Evolutionary conservation across 2,329 filamentous ascomycete genomes (phyloP).

Genomic region (Thielaviopsis punctulata): DNA sequence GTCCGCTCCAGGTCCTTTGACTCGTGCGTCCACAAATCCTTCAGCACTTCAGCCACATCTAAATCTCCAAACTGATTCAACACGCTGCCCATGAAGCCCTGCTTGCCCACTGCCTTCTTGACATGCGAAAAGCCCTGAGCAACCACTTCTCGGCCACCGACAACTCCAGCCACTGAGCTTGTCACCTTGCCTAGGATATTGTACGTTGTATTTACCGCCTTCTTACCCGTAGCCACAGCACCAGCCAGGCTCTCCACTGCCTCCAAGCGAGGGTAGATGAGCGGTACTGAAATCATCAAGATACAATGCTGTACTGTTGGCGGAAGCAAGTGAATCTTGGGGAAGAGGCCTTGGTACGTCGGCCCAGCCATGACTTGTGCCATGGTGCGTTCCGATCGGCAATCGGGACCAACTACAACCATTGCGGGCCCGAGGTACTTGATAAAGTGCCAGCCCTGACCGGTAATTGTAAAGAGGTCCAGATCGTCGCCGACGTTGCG

Average conservation of each 20-base stretch:
- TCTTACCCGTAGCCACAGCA: conserved; percentile 87
- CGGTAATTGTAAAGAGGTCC: conserved; percentile 91
- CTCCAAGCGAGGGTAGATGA: conserved; percentile 82
- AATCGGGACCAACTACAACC: conserved; percentile 78
- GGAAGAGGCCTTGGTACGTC: conserved; percentile 94
- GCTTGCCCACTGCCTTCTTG: conserved; percentile 92
- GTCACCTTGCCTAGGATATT: conserved; percentile 92
- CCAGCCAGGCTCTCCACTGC: conserved; percentile 81
- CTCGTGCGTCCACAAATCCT: conserved; percentile 97
- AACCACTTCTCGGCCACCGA: conserved; percentile 86
- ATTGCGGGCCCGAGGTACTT: conserved; percentile 89
- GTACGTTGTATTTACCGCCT: conserved; percentile 89
- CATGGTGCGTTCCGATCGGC: conserved; percentile 77
- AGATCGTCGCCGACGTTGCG: conserved; percentile 74
- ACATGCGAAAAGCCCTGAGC: conserved; percentile 84
- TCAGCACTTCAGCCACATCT: conserved; percentile 81
- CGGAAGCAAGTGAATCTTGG: conserved; percentile 79
- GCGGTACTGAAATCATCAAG: conserved; percentile 83
- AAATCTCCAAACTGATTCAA: conserved; percentile 93
- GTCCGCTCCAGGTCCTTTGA: conserved; percentile 94
- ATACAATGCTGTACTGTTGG: conserved; percentile 91
- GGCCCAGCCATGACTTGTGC: conserved; percentile 87
- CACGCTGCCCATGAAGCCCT: conserved; percentile 86
- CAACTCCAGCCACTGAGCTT: conserved; percentile 83
- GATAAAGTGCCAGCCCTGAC: conserved; percentile 96